These are phyloP conservation scores for Funneliformis geosporum DNA, from an alignment of 192 early-diverging fungal genomes.

Conservation along the genomic window DNA sequence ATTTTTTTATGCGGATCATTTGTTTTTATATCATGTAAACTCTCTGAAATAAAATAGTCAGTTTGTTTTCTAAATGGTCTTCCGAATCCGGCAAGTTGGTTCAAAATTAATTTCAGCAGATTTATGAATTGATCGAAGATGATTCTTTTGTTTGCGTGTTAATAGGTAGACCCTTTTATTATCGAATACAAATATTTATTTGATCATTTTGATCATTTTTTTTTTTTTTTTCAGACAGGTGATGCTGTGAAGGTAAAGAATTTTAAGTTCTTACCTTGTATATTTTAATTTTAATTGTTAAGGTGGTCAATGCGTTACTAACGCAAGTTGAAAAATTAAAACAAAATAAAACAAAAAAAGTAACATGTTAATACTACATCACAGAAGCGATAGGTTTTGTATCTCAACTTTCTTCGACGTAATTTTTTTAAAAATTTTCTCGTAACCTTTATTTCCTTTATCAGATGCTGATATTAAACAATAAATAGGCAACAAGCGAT, in stretches of 20 bases:
- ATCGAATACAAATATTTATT: too few relatives aligned
- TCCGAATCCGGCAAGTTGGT: slow-evolving; percentile 73
- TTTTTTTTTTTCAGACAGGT: too few relatives aligned
- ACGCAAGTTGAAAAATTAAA: slow-evolving; percentile 73
- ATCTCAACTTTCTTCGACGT: too few relatives aligned
- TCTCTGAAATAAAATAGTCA: slow-evolving; percentile 76
- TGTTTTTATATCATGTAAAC: slow-evolving; percentile 49
- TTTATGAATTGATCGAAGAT: slow-evolving; percentile 57
- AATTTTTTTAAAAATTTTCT: neutral
- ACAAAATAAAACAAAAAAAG: too few relatives aligned
- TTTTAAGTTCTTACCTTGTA: slow-evolving; percentile 25
- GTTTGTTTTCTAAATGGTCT: slow-evolving; percentile 77
- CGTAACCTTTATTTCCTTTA: slow-evolving; percentile 59
- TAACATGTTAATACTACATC: slow-evolving; percentile 72
- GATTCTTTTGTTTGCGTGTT: slow-evolving; percentile 65
- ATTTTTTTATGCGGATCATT: slow-evolving; percentile 55
- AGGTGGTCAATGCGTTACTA: slow-evolving; percentile 66
- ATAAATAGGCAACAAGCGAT: slow-evolving; percentile 54
- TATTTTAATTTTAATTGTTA: neutral
- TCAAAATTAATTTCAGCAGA: slow-evolving; percentile 58
- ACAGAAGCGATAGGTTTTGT: slow-evolving; percentile 61
- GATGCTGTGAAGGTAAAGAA: neutral
- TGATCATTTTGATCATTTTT: too few relatives aligned
- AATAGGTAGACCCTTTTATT: slow-evolving; percentile 44
- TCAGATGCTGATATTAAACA: slow-evolving; percentile 69